These are phyloP conservation scores for Globisporangium canariense DNA, from an alignment of 352 stramenopile genomes.

Conservation along the genomic window DNA sequence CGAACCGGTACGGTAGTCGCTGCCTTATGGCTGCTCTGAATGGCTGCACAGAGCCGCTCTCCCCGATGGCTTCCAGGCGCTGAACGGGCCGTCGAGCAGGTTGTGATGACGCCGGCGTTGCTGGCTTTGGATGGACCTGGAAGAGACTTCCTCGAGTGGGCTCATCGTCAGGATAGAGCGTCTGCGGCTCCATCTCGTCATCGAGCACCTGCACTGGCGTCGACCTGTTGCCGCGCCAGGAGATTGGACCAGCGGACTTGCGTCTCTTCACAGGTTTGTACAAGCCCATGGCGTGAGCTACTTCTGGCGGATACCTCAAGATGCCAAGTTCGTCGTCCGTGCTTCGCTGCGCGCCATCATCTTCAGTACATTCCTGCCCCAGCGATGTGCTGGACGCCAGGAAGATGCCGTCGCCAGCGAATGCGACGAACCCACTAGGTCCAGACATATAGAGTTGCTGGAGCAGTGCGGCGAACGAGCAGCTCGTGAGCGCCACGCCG, in stretches of 20 bases:
- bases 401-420: not conserved
- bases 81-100: not conserved
- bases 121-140: not conserved
- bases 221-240: not conserved
- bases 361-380: not conserved
- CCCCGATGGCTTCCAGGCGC: not conserved
- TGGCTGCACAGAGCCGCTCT: not conserved
- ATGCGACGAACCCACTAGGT: not conserved
- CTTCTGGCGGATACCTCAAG: slow-evolving; percentile 9
- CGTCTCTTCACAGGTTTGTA: not conserved
- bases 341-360: not conserved
- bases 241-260: not conserved
- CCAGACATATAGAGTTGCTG: not conserved
- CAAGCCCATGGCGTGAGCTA: slow-evolving; percentile 17
- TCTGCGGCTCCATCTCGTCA: slow-evolving; percentile 1
- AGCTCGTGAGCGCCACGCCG: slow-evolving; percentile 4
- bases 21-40: not conserved
- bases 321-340: not conserved
- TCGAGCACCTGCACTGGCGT: slow-evolving; percentile 10
- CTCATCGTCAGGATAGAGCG: not conserved
- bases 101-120: not conserved
- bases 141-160: not conserved
- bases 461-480: not conserved
- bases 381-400: not conserved
- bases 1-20: slow-evolving; percentile 8